Evolutionary conservation across 345 rosid genomes (phyloP), one percentile per base, ranked within the genome.

Genomic region (Dovyalis caffra): DNA sequence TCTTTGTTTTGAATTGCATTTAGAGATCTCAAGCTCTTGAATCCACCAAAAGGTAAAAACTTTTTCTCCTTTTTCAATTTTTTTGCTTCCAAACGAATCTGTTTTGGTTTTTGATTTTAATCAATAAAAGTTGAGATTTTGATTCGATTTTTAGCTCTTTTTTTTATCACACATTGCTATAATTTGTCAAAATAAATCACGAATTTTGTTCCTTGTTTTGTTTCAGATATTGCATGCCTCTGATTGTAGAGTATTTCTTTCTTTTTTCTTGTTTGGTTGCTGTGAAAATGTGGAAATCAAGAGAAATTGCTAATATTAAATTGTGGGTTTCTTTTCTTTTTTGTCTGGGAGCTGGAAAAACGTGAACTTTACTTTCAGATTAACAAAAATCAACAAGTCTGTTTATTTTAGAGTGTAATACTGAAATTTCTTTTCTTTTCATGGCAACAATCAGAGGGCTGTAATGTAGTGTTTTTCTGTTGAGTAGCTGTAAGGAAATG

Each of bases 11-110:
- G 43, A 69, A 69, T 77, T 73, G 78, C 81, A 81, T 79, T 81
- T 74, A 70, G 49, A 83, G 87, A 85, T 87, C 90, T 76, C 69
- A 68, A 68, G n/a, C 71, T 79, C 74, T 64, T 74, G 76, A 83
- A 73, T 73, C 66, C 35, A 10, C 37, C 8, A 8, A 6, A 45
- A 71, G 85, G 84, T 87, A 56, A 8, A 16, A 31, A n/a, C 40
- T 66, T 34, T 32, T n/a, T 43, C 11, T 34, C 63, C 58, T 12
- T n/a, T 14, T 33, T 31, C 43, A 16, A 1, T 32, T 49, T 35
- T 35, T 37, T 31, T 49, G 2, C 21, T 29, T 20, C 12, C 23
- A 53, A 12, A 38, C 16, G 51, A 76, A 69, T 69, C 79, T 76
- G 53, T 49, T 51, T 45, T 5, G 23, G 3, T 62, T 60, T 76